Base-by-base conservation (phyloP, 345 rosid species). In the Eucalyptus shirleyi region DNA sequence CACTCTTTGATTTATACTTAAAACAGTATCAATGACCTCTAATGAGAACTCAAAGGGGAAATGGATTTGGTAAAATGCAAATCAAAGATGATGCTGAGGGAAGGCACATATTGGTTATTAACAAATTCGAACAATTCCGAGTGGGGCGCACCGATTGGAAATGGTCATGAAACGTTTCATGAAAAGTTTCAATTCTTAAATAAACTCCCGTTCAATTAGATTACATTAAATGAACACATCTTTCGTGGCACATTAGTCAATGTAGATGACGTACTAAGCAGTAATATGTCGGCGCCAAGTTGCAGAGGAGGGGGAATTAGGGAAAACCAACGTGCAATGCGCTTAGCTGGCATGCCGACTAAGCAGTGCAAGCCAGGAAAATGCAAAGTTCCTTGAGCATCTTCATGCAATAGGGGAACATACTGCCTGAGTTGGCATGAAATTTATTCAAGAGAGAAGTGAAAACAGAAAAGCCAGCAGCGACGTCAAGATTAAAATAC, bases 91-190 rank as follows among this genome's bases (percentile, higher is more conserved):
- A 69, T 34, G 81, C 7, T 69, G 32, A 67, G 77, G 77, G 2
- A 67, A 67, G 9, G 40, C 77, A 32, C 77, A 67, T 2, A 17
- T 9, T n/a, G 40, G 37, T 16, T 16, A n/a, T 67, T 8, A 18
- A 18, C 12, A 32, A 67, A 67, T 32, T 4, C 9, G 5, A 67
- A 32, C 40, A 67, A 67, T 32, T 69, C 6, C 0, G 24, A 32
- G 6, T 67, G 80, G 21, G 11, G 0, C 6, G 6, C 18, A n/a
- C 9, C 0, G 1, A 15, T 8, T 65, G 40, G 2, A 65, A 65
- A n/a, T 8, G 40, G 6, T 65, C 6, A n/a, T n/a, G 18, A 65
- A 65, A 65, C 34, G 2, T 65, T 2, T n/a, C 1, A 5, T n/a
- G 34, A 30, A 14, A 62, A 12, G 18, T 62, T 30, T 30, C 18